These are phyloP conservation scores for Plasmodium fragile DNA, from an alignment of 169 alveolate genomes.

Conservation along the genomic window DNA sequence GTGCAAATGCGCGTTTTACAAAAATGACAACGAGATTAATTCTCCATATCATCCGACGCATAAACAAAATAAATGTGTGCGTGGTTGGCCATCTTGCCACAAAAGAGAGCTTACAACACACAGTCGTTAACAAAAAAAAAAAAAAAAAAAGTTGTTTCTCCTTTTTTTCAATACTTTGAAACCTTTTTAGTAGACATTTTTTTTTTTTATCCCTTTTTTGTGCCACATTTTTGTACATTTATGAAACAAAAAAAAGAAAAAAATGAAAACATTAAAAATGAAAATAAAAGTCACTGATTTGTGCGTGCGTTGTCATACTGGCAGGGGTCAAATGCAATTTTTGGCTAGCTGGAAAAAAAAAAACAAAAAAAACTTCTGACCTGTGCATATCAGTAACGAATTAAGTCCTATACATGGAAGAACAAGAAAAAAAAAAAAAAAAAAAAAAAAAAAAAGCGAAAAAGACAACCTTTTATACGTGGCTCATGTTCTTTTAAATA, in stretches of 20 bases:
- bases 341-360: slow-evolving; percentile 29
- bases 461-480: background rate
- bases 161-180: slow-evolving; percentile 3
- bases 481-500: background rate
- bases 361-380: background rate
- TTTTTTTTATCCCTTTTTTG: background rate
- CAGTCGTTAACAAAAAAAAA: background rate
- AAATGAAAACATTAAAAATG: background rate
- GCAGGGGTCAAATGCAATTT: background rate
- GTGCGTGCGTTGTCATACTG: background rate
- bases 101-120: slow-evolving; percentile 16
- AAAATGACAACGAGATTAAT: background rate
- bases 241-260: background rate
- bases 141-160: slow-evolving; percentile 12
- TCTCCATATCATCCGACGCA: background rate
- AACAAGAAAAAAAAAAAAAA: background rate
- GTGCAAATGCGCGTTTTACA: background rate
- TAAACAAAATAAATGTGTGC: background rate
- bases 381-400: background rate
- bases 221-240: background rate
- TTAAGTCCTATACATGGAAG: background rate
- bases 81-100: background rate
- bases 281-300: slow-evolving; percentile 15
- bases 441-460: background rate
- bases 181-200: background rate